Base-by-base conservation (phyloP, 495 filamentous ascomycete species). In the Penicillium tannophilum region DNA sequence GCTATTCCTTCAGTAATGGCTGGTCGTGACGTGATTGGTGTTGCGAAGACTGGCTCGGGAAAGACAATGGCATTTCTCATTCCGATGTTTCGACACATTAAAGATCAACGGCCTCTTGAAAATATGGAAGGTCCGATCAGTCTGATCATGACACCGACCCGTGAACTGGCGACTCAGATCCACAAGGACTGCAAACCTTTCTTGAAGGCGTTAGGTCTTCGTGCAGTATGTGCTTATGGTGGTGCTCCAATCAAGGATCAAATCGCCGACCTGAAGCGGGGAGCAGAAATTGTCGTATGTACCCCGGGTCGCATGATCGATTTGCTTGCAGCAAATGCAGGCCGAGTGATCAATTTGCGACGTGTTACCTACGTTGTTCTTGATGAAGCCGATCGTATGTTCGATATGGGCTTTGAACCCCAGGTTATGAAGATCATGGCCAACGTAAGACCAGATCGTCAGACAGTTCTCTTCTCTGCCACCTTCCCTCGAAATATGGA, bases 321-420 rank as follows among this genome's bases (percentile, higher is more conserved):
- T 81, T 80, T 98, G 0, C 80, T 99, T 14, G 90, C 91, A 23
- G 91, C 92, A 23, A 99, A 99, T 70, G 87, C 86, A 48, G 94
- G 94, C 6, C 82, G 95, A 59, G 93, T 98, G 12, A 96, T 91
- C 1, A 98, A 96, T 65, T 80, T 98, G 20, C 87, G 84, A 49
- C 81, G 95, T 36, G 90, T 96, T 36, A 96, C 91, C 0, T 98
- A 97, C 65, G 81, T 96, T 16, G 94, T 98, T 16, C 82, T 99
- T 35, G 95, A 99, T 65, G 95, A 99, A 72, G 95, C 95, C 19
- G 95, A 99, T 66, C 88, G 95, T 45, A 99, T 99, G 95, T 98
- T 97, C 64, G 95, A 99, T 70, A 97, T 99, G 95, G 95, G 95
- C 6, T 98, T 99, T 60, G 93, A 97, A 72, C 93, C 93, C 1